phyloP scores from a whole-genome alignment of 2,329 filamentous ascomycete genomes.

The Aspergillus ruber region DNA sequence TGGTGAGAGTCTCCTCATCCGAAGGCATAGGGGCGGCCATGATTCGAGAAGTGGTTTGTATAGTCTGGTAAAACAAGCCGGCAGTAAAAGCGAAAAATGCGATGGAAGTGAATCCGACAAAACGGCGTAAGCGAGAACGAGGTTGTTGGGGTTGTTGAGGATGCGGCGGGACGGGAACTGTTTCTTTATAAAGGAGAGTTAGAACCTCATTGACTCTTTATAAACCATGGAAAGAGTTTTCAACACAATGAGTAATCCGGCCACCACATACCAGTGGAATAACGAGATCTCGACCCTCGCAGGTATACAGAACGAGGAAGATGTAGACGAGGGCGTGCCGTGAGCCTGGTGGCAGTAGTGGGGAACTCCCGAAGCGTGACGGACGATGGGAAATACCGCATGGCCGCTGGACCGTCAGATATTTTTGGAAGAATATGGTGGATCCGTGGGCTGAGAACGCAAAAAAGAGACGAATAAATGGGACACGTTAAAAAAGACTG shows the following conservation, averaged over 20 bases:
- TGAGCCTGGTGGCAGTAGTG: constrained; percentile 10
- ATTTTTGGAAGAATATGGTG: background rate
- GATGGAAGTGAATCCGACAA: constrained; percentile 31
- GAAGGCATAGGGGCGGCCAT: constrained; percentile 43
- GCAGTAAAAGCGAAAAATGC: constrained; percentile 27
- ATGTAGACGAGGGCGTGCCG: background rate
- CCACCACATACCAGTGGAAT: constrained; percentile 1
- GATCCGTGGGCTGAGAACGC: background rate
- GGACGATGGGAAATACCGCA: constrained; percentile 7
- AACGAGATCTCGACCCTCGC: constrained; percentile 2
- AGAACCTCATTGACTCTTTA: background rate
- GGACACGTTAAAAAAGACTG: background rate
- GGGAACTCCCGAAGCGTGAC: constrained; percentile 10
- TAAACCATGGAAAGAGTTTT: background rate
- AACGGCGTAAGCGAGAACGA: constrained; percentile 27
- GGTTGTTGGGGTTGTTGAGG: constrained; percentile 10
- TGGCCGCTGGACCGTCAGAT: background rate
- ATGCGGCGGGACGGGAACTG: constrained; percentile 2
- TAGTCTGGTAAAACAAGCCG: constrained; percentile 23
- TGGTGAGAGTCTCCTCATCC: constrained; percentile 65
- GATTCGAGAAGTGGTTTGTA: constrained; percentile 20
- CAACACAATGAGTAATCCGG: background rate
- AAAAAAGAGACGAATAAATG: background rate
- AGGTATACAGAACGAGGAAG: constrained; percentile 1
- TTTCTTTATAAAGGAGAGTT: background rate